Evolutionary conservation across 2,329 filamentous ascomycete genomes (phyloP).

Genomic region (Ophiostoma sp.): DNA sequence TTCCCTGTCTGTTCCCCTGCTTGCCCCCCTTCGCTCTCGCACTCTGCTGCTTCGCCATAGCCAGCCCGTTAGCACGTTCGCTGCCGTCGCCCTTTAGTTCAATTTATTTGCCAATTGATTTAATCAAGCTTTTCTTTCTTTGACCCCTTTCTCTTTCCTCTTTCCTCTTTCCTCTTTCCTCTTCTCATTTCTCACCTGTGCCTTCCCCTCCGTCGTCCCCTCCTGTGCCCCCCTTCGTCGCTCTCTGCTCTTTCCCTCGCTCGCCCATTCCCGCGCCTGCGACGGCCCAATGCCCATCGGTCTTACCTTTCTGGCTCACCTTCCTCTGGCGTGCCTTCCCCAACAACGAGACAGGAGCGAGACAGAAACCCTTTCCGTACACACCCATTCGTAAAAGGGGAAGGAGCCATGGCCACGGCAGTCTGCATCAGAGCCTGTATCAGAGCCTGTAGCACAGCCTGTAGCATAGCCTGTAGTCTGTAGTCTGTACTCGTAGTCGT

Average conservation of each 20-base stretch:
- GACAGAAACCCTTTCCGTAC: not conserved
- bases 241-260: not conserved
- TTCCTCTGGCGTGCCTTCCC: not conserved
- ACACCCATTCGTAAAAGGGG: not conserved
- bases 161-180: not conserved
- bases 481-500: too few relatives aligned
- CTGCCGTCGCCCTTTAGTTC: not conserved
- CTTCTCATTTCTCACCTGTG: not conserved
- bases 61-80: not conserved
- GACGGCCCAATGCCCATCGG: not conserved
- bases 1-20: not conserved
- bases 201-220: not conserved
- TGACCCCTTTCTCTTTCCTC: conserved; percentile 8
- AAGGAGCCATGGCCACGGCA: not conserved
- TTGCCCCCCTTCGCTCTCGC: not conserved
- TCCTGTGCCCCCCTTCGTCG: conserved; percentile 11
- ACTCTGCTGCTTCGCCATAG: not conserved
- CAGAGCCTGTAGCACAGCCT: not conserved
- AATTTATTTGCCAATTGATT: not conserved
- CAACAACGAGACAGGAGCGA: not conserved
- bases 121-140: not conserved
- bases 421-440: not conserved
- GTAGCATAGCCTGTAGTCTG: not conserved
- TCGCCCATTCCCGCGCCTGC: not conserved
- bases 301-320: not conserved